Percentiles rank a stretch among this genome's conserved stretches.
These are phyloP conservation scores for Sclerospora graminicola DNA, from an alignment of 352 stramenopile species.

Conservation along the genomic window DNA sequence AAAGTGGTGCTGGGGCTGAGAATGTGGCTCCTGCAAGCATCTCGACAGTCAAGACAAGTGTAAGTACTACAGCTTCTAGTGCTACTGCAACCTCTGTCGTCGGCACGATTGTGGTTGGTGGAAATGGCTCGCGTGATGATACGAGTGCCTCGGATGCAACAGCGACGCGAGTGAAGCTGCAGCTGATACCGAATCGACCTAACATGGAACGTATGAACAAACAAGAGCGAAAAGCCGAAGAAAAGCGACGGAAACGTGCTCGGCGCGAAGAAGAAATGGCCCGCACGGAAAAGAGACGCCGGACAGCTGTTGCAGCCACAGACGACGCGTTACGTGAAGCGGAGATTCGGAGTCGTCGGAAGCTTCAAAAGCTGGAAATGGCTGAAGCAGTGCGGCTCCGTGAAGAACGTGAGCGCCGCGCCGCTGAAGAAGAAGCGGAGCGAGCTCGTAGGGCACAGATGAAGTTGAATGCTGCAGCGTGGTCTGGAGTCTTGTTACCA, in stretches of 20 bases:
- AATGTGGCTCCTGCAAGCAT: not conserved
- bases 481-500: constrained; percentile 40
- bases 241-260: constrained; percentile 65
- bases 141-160: constrained; percentile 18
- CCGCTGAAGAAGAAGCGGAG: constrained; percentile 39
- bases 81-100: constrained; percentile 20
- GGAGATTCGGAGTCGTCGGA: constrained; percentile 56
- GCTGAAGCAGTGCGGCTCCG: constrained; percentile 44
- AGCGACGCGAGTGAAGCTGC: constrained; percentile 47
- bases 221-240: constrained; percentile 75
- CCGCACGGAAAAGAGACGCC: constrained; percentile 58
- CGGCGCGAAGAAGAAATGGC: constrained; percentile 73
- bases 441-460: constrained; percentile 33
- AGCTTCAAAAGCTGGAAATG: constrained; percentile 60
- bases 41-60: constrained; percentile 3
- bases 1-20: constrained; percentile 5
- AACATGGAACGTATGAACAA: constrained; percentile 77
- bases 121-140: constrained; percentile 20
- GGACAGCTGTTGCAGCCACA: constrained; percentile 64
- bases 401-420: constrained; percentile 48
- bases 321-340: constrained; percentile 75
- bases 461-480: constrained; percentile 50
- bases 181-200: constrained; percentile 45
- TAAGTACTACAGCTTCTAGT: constrained; percentile 1
- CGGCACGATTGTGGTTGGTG: constrained; percentile 23